phyloP scores from a whole-genome alignment of 2,329 filamentous ascomycete genomes.

The Neophaeococcomyces aloes region DNA sequence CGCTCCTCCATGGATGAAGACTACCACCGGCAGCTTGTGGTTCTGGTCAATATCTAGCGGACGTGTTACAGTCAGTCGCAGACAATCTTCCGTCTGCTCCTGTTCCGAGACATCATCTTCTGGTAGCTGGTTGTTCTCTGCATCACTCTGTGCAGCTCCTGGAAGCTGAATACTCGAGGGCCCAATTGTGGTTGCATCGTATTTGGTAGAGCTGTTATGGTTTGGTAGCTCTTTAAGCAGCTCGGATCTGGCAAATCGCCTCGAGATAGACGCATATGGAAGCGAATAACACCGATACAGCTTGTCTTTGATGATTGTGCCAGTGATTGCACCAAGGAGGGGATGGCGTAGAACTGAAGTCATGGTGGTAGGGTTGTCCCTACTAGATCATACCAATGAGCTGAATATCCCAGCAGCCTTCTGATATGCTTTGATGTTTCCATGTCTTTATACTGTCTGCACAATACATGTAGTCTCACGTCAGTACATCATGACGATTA shows the following conservation, averaged over 20 bases:
- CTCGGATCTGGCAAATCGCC: slow-evolving; percentile 10
- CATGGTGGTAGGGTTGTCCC: not conserved
- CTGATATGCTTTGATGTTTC: no score
- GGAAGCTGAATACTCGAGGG: slow-evolving; percentile 42
- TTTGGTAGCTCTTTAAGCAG: not conserved
- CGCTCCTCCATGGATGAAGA: slow-evolving; percentile 14
- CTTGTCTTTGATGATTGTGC: not conserved
- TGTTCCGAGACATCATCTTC: not conserved
- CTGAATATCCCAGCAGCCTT: no score
- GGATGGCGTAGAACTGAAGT: not conserved
- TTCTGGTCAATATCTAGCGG: slow-evolving; percentile 7
- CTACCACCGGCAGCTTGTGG: slow-evolving; percentile 9
- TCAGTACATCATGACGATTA: no score
- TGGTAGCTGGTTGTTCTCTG: slow-evolving; percentile 55
- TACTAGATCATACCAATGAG: no score
- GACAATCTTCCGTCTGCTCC: slow-evolving; percentile 5
- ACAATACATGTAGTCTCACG: no score
- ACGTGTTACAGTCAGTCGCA: slow-evolving; percentile 5
- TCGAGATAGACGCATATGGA: slow-evolving; percentile 7
- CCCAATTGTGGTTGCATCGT: slow-evolving; percentile 1
- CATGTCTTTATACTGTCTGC: no score
- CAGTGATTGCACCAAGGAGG: not conserved
- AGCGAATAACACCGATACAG: not conserved
- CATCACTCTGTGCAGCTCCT: slow-evolving; percentile 66
- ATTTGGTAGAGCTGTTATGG: not conserved